Evolutionary conservation across 225 moss, liverwort and hornwort species (phyloP).

Genomic region (Climacium dendroides): DNA sequence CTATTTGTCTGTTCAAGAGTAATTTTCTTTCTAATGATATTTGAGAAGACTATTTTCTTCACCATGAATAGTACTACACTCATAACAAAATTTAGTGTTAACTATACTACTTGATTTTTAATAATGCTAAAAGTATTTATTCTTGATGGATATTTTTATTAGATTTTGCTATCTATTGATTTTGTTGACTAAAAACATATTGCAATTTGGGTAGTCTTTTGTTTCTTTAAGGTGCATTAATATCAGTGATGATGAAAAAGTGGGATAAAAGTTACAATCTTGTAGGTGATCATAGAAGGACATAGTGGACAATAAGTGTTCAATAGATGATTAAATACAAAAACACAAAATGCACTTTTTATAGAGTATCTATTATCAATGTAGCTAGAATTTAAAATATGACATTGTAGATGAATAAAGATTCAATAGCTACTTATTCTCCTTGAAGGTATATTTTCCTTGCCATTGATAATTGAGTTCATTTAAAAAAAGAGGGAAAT

Average conservation of each 20-base stretch:
- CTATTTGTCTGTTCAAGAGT: rapidly evolving
- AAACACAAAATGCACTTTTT: not conserved
- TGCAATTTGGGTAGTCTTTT: not conserved
- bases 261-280: not conserved
- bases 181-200: not conserved
- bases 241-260: not conserved
- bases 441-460: not conserved
- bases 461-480: rapidly evolving
- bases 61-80: not conserved
- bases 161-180: not conserved
- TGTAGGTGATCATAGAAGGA: rapidly evolving
- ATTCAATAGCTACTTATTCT: not conserved
- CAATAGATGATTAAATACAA: not conserved
- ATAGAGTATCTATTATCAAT: not conserved
- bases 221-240: not conserved
- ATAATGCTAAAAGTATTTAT: not conserved
- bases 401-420: not conserved
- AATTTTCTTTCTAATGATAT: not conserved
- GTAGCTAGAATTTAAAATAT: not conserved
- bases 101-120: rapidly evolving
- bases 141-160: not conserved
- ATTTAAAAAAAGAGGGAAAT: not conserved
- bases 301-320: not conserved
- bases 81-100: not conserved
- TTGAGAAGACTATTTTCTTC: not conserved